A percentile compares a stretch with the other conserved stretches of the same genome.
These are phyloP conservation scores for Daedaleopsis sinensis DNA, from an alignment of 768 basidiomycete genomes.

Conservation along the genomic window DNA sequence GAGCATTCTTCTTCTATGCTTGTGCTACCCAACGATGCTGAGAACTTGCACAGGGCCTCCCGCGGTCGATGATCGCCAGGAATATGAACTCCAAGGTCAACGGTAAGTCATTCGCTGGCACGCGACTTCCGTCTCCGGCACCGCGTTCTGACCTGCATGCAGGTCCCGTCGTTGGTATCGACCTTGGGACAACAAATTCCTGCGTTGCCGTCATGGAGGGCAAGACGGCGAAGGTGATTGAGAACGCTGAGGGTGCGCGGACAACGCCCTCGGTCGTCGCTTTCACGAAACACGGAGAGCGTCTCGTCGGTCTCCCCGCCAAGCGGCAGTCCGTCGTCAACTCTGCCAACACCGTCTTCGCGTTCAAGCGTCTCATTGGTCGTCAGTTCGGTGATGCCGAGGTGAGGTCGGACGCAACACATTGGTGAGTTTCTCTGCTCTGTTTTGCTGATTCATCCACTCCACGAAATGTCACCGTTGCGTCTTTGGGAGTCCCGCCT, in stretches of 20 bases:
- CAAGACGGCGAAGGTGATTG: constrained; percentile 91
- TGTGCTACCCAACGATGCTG: constrained; percentile 1
- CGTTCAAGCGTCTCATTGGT: constrained; percentile 93
- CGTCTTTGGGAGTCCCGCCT: not conserved
- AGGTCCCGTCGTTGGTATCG: constrained; percentile 95
- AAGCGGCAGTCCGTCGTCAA: constrained; percentile 98
- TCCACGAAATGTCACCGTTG: not conserved
- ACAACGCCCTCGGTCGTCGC: constrained; percentile 99
- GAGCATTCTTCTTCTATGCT: constrained; percentile 23
- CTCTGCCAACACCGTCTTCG: constrained; percentile 90
- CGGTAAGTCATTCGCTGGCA: constrained; percentile 50
- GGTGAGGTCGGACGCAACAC: constrained; percentile 87
- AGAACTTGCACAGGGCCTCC: constrained; percentile 51
- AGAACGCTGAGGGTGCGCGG: constrained; percentile 96
- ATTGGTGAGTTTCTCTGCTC: constrained; percentile 58
- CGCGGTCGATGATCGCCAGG: constrained; percentile 78
- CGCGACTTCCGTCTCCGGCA: not conserved
- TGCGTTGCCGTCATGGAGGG: constrained; percentile 97
- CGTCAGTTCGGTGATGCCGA: constrained; percentile 92
- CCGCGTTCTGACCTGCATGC: not conserved
- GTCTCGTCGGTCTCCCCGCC: constrained; percentile 93
- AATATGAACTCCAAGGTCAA: constrained; percentile 96
- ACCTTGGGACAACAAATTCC: constrained; percentile 92
- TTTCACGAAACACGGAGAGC: constrained; percentile 98
- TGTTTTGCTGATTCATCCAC: not conserved